Evolutionary conservation across 2,329 filamentous ascomycete genomes (phyloP).

Genomic region (Alternaria gaisen): DNA sequence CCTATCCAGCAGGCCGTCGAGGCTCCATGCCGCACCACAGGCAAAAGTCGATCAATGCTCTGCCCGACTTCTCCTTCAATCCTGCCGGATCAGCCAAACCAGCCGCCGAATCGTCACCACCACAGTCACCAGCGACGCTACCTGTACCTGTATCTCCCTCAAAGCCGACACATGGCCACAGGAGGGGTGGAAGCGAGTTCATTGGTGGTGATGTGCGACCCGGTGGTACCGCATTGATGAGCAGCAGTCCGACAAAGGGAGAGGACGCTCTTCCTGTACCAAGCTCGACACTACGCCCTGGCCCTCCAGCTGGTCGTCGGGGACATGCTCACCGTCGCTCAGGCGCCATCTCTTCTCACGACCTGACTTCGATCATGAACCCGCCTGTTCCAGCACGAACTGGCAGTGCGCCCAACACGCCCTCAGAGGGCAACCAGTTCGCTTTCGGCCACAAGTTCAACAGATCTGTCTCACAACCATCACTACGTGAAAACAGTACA

Average conservation of each 20-base stretch:
- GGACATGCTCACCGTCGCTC: constrained; percentile 85
- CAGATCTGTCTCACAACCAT: constrained; percentile 53
- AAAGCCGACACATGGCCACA: constrained; percentile 67
- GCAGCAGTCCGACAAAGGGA: constrained; percentile 73
- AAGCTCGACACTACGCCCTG: constrained; percentile 58
- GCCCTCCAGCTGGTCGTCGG: constrained; percentile 64
- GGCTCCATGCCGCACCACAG: constrained; percentile 47
- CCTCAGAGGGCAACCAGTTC: constrained; percentile 58
- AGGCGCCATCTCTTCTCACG: constrained; percentile 81
- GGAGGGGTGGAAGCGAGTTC: constrained; percentile 85
- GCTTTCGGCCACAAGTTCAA: constrained; percentile 47
- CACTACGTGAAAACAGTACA: constrained; percentile 36
- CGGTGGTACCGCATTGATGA: constrained; percentile 66
- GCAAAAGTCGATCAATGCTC: constrained; percentile 54
- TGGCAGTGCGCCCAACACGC: constrained; percentile 72
- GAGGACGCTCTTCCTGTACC: constrained; percentile 67
- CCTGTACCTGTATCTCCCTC: constrained; percentile 58
- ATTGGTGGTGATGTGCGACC: constrained; percentile 73
- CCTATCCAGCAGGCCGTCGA: constrained; percentile 44
- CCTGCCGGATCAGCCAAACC: constrained; percentile 51
- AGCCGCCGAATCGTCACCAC: constrained; percentile 44
- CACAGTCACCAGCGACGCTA: constrained; percentile 49
- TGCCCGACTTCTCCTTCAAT: constrained; percentile 62
- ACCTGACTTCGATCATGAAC: constrained; percentile 75
- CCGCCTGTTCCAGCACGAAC: constrained; percentile 64